Evolutionary conservation across 2,329 filamentous ascomycete species (phyloP), one percentile per base, ranked within the genome.

Genomic region (Talaromyces atroroseus): DNA sequence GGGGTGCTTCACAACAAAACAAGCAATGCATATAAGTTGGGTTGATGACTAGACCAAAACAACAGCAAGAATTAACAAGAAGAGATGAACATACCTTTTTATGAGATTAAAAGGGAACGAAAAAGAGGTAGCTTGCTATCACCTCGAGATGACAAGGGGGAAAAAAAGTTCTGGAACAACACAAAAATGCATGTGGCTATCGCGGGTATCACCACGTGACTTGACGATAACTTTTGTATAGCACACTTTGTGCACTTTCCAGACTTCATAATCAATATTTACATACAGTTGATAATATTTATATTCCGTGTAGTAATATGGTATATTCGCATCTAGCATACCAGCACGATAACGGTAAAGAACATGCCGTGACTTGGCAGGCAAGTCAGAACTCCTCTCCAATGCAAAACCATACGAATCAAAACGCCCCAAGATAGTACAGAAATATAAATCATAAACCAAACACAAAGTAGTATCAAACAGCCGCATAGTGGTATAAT

Each of bases 141-240:
- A 7, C 18, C n/a, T 10, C 8, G n/a, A 42, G n/a, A 42, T 20
- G 20, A n/a, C 8, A 18, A 21, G 18, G 3, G 38, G n/a, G 11
- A 42, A 42, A 42, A 42, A 42, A 40, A 40, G 36, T n/a, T 40
- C 16, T 29, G 26, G 26, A 29, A 40, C 11, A 18, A 38, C 16
- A 11, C n/a, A 40, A 57, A 59, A 55, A 29, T 21, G 36, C 29
- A 54, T 38, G 42, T 45, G 10, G 44, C 36, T 54, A 54, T 54
- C 52, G 52, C 52, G 52, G 52, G 34, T 54, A 54, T 54, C 52
- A 40, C 52, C 52, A 54, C 52, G 52, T 54, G 52, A 54, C 34
- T 34, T 34, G 5, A 8, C 8, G 32, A 34, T 34, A 34, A 8
- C 12, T 34, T 34, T 34, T 34, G n/a, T n/a, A 11, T 34, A 14